These are phyloP conservation scores for Daldinia vernicosa DNA, from an alignment of 495 filamentous ascomycete species.

Conservation along the genomic window DNA sequence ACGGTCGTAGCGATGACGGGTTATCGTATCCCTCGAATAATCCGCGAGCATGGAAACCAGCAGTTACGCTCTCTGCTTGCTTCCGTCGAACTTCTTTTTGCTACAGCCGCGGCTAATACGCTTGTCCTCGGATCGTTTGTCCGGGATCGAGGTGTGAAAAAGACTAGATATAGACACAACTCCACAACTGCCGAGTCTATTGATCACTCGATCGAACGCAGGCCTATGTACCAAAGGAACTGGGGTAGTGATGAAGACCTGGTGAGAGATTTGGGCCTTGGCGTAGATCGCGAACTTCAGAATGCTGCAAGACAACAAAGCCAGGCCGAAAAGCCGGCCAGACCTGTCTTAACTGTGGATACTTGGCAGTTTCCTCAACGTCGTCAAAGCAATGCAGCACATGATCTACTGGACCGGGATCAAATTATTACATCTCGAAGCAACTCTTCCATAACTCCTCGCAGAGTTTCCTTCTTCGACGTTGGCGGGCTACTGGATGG, in stretches of 20 bases:
- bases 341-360: slow-evolving; percentile 49
- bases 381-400: slow-evolving; percentile 32
- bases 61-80: slow-evolving; percentile 80
- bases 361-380: slow-evolving; percentile 52
- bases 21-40: slow-evolving; percentile 78
- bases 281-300: slow-evolving; percentile 67
- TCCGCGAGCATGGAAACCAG: slow-evolving; percentile 69
- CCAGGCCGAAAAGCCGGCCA: slow-evolving; percentile 30
- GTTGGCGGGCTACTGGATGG: slow-evolving; percentile 70
- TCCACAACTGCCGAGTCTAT: slow-evolving; percentile 54
- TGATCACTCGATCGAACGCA: slow-evolving; percentile 55
- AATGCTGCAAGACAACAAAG: slow-evolving; percentile 37
- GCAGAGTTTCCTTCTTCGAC: slow-evolving; percentile 73
- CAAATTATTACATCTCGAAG: slow-evolving; percentile 40
- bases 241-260: slow-evolving; percentile 89
- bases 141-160: slow-evolving; percentile 80
- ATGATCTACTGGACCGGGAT: slow-evolving; percentile 42
- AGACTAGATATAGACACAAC: slow-evolving; percentile 73
- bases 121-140: slow-evolving; percentile 85
- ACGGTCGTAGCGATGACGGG: slow-evolving; percentile 76
- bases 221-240: slow-evolving; percentile 62
- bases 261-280: slow-evolving; percentile 74
- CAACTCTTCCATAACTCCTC: slow-evolving; percentile 54
- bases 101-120: slow-evolving; percentile 78
- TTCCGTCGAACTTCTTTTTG: slow-evolving; percentile 79